Conservation (phyloP, 345 rosid species). For the Arabis alpina region DNA sequence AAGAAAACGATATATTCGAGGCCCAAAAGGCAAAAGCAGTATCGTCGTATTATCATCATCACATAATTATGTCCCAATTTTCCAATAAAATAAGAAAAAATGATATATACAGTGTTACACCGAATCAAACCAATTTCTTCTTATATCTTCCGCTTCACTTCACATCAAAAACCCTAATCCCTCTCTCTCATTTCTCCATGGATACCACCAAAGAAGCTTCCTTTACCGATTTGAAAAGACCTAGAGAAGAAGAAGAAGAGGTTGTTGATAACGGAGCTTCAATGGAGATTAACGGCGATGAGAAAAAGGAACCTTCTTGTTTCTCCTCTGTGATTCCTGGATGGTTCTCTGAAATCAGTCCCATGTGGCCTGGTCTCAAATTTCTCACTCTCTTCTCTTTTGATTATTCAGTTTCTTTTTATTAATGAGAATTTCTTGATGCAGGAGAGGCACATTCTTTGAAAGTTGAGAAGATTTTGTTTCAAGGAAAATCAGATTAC, state of each 20-base stretch:
- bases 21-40: constrained; percentile 11
- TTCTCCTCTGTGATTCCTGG: constrained; percentile 82
- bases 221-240: constrained; percentile 61
- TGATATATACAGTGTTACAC: not conserved
- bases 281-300: constrained; percentile 47
- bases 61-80: constrained; percentile 31
- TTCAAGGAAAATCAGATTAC: constrained; percentile 77
- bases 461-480: constrained; percentile 73
- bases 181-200: constrained; percentile 33
- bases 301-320: constrained; percentile 41
- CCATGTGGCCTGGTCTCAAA: constrained; percentile 98
- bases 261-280: constrained; percentile 41
- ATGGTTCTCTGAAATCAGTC: constrained; percentile 90
- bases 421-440: not conserved
- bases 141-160: constrained; percentile 37
- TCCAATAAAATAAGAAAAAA: not conserved
- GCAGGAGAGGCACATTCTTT: constrained; percentile 88
- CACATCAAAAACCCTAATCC: constrained; percentile 40
- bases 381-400: not conserved
- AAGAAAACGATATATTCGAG: constrained; percentile 15
- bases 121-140: constrained; percentile 13
- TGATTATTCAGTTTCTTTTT: too few relatives aligned
- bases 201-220: constrained; percentile 37
- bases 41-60: constrained; percentile 41
- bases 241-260: constrained; percentile 59